A percentile compares a stretch with the other conserved stretches of the same genome.
Evolutionary conservation across 495 filamentous ascomycete species (phyloP).

Genomic region (Penicillium waksmanii): DNA sequence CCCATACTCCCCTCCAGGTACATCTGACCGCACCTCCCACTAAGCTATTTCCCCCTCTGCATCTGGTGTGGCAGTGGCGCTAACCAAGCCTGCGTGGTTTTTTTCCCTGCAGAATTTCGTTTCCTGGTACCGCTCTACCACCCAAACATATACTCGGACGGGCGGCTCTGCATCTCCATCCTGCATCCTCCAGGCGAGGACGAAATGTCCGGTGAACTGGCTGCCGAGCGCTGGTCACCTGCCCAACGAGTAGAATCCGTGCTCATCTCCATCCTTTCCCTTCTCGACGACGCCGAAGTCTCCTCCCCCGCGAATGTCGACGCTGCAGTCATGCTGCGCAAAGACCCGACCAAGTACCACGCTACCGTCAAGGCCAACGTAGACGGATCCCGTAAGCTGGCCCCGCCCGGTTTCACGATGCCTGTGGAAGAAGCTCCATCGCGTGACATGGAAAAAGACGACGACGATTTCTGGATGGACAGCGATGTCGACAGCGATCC

Average conservation of each 20-base stretch:
- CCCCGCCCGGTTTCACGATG: slow-evolving; percentile 77
- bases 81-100: not conserved
- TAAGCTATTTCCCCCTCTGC: not conserved
- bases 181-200: slow-evolving; percentile 91
- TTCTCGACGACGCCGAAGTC: slow-evolving; percentile 92
- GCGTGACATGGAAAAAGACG: slow-evolving; percentile 69
- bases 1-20: slow-evolving; percentile 82
- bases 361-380: slow-evolving; percentile 68
- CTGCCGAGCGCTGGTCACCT: slow-evolving; percentile 89
- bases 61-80: slow-evolving; percentile 3
- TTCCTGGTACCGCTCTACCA: slow-evolving; percentile 84
- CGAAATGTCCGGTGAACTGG: slow-evolving; percentile 85
- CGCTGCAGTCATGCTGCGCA: slow-evolving; percentile 82
- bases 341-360: slow-evolving; percentile 69
- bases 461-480: slow-evolving; percentile 82
- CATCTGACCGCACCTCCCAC: not conserved
- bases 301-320: slow-evolving; percentile 95
- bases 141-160: slow-evolving; percentile 91
- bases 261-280: slow-evolving; percentile 86
- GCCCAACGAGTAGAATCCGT: slow-evolving; percentile 93
- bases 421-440: slow-evolving; percentile 64
- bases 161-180: slow-evolving; percentile 94
- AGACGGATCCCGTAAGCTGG: slow-evolving; percentile 71
- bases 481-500: slow-evolving; percentile 75
- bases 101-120: slow-evolving; percentile 63